Evolutionary conservation across 805 yeast genomes (phyloP), one percentile per base, ranked within the genome.

Genomic region (Ascoidea rubescens): DNA sequence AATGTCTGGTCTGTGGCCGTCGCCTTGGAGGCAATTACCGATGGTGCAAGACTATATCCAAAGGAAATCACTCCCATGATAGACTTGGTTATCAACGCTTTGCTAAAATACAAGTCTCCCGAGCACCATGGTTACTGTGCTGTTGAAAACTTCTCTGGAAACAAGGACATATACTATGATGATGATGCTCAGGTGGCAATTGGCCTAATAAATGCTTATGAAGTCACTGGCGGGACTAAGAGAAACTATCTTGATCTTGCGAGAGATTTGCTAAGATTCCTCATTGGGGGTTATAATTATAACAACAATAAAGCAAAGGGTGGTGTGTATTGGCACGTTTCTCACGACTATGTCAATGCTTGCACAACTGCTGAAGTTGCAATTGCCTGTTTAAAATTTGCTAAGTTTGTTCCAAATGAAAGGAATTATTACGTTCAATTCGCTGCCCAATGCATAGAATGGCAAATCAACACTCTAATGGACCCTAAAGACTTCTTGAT

Each of bases 181-280:
- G 90, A 83, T 60, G 84, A 82, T 61, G 90, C 89, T 2, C 90
- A 83, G 62, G 78, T 82, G 12, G 82, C 84, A 14, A 71, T 80
- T 58, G 83, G 82, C 3, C 69, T 80, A 57, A 67, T 84, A 53
- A 73, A 80, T 2, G 85, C 86, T 1, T 82, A 78, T 60, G 88
- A 82, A 59, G 86, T 79, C 30, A 80, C 87, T 1, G 76, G 75
- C 1, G 75, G 28, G 3, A 21, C 28, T 21, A 21, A 81, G 55
- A 67, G 67, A 57, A 67, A 67, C 48, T 79, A 70, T 60, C 67
- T 83, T 55, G 79, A 75, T 57, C 69, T 70, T 57, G 84, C 80
- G 5, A 69, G 78, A 50, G 84, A 79, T 56, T 68, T 80, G 58
- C 80, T 75, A 52, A 63, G 78, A 46, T 82, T 82, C 58, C 63